Conservation (phyloP, 352 stramenopile species). For the Elongisporangium senticosum region DNA sequence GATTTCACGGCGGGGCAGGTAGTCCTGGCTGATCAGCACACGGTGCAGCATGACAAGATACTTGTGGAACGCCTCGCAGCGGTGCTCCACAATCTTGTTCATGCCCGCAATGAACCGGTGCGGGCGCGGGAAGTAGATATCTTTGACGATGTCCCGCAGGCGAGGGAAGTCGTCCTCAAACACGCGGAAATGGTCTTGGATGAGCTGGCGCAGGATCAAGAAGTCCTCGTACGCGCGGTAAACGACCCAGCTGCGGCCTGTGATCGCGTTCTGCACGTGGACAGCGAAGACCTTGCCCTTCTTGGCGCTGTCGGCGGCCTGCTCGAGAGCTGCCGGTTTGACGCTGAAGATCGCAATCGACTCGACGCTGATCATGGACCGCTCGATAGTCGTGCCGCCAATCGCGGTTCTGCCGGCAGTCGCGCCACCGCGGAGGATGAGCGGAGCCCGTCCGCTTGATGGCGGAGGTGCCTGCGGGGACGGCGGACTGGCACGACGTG, state of each 20-base stretch:
- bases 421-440: not conserved
- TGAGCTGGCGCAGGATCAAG: conserved; percentile 41
- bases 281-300: conserved; percentile 55
- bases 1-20: conserved; percentile 48
- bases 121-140: conserved; percentile 71
- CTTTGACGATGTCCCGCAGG: conserved; percentile 28
- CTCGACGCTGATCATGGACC: conserved; percentile 51
- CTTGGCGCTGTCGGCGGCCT: conserved; percentile 23
- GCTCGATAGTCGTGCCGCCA: conserved; percentile 56
- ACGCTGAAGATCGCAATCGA: conserved; percentile 59
- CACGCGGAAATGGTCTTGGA: conserved; percentile 47
- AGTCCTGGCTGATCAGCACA: conserved; percentile 58
- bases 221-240: conserved; percentile 68
- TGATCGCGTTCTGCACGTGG: conserved; percentile 69
- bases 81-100: conserved; percentile 51
- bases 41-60: conserved; percentile 57
- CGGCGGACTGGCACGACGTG: not conserved
- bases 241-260: conserved; percentile 64
- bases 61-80: conserved; percentile 57
- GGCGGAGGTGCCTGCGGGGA: not conserved
- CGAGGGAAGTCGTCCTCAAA: conserved; percentile 49
- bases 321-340: conserved; percentile 26
- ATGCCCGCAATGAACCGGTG: conserved; percentile 53
- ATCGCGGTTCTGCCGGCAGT: conserved; percentile 16
- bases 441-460: not conserved